phyloP scores from a whole-genome alignment of 2,329 filamentous ascomycete genomes.

The Pseudogymnoascus sp. region DNA sequence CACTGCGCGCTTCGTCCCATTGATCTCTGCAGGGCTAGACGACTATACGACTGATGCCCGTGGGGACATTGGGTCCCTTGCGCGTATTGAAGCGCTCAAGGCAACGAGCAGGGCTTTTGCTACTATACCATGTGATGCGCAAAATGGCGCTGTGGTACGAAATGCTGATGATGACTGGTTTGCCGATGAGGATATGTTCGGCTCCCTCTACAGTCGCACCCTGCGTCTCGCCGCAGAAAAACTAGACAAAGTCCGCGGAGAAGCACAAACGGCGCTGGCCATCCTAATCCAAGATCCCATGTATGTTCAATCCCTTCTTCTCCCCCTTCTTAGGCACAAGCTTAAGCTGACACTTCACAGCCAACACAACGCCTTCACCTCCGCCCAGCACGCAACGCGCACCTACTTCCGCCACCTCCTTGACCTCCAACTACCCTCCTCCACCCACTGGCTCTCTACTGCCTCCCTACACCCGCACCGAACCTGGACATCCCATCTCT shows the following conservation, averaged over 20 bases:
- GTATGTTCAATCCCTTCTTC: background rate
- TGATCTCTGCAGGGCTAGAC: conserved; percentile 54
- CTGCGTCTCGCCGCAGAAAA: conserved; percentile 77
- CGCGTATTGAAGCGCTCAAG: conserved; percentile 69
- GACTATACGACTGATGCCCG: conserved; percentile 87
- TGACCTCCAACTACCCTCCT: background rate
- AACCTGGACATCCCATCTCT: conserved; percentile 32
- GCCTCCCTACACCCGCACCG: background rate
- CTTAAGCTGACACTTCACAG: conserved; percentile 27
- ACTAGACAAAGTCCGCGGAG: conserved; percentile 71
- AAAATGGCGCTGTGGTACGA: conserved; percentile 22
- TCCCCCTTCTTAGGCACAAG: background rate
- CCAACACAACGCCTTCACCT: background rate
- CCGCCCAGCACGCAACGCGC: background rate
- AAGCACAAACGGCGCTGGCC: conserved; percentile 49
- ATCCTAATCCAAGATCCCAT: conserved; percentile 8
- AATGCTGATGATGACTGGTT: conserved; percentile 12
- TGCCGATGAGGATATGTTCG: conserved; percentile 12
- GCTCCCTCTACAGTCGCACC: conserved; percentile 22
- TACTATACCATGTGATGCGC: conserved; percentile 15
- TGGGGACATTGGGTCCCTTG: conserved; percentile 82
- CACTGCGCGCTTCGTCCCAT: conserved; percentile 15
- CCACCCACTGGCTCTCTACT: background rate
- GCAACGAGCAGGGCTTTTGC: conserved; percentile 44
- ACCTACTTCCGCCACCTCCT: background rate